Base-by-base conservation (phyloP, 2,329 filamentous ascomycete genomes). In the Phaeosphaeria sp. region DNA sequence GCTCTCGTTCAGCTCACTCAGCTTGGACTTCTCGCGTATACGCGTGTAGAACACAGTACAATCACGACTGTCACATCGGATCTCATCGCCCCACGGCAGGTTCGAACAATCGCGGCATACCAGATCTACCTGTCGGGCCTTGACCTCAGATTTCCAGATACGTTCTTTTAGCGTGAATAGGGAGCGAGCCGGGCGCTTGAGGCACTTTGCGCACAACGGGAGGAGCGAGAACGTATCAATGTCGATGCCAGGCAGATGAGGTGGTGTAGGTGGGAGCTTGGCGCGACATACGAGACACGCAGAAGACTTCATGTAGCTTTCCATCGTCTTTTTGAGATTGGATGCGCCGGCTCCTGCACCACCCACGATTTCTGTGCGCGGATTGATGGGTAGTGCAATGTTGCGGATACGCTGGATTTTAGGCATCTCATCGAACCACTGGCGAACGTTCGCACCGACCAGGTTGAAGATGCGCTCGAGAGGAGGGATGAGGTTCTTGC, bases 401-500 rank as follows among this genome's bases (percentile, higher is more conserved):
- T 85, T 86, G 25, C 89, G 85, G 46, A 94, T 86, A 8, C 90
- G 88, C 71, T 93, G 91, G 20, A 95, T 83, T 75, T 96, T 97
- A 46, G 94, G 94, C 92, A 98, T 96, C 77, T 97, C 93, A 62
- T 97, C 92, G 71, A 93, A 98, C 95, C 95, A 99, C 57, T 87
- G 85, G 18, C 91, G 82, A 0, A 98, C 91, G 73, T 95, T 96
- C 30, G 93, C 95, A 6, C 95, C 95, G 2, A 98, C 91, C 2
- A 99, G 88, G 71, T 95, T 97, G 81, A 99, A 97, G 64, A 99
- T 97, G 25, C 95, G 89, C 77, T 98, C 94, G 0, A 99, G 84
- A 0, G 95, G 95, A 6, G 95, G 95, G 49, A 99, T 96, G 8
- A 99, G 74, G 73, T 97, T 98, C 80, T 97, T 98, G 18, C 86